Percentiles rank a stretch among this genome's conserved stretches.
These are phyloP conservation scores for Agastache rugosa DNA, from an alignment of 257 asterid genomes.

Conservation along the genomic window DNA sequence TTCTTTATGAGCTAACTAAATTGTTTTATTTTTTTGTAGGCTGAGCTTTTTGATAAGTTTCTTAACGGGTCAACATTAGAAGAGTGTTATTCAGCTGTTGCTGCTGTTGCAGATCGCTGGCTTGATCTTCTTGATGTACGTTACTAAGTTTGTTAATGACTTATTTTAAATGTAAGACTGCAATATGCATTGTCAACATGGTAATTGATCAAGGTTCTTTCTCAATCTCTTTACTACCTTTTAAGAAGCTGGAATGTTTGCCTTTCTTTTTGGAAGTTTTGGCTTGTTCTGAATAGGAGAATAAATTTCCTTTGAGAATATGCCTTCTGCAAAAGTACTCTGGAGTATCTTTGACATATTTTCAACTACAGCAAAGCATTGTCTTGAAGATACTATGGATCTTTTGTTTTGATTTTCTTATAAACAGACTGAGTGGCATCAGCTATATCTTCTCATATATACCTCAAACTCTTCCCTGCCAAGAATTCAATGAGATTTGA, in stretches of 20 bases:
- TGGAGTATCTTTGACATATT: conserved; percentile 14
- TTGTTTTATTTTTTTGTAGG: conserved; percentile 56
- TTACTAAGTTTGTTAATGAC: conserved; percentile 31
- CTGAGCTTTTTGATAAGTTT: conserved; percentile 95
- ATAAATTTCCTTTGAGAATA: conserved; percentile 9
- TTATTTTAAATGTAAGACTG: conserved; percentile 30
- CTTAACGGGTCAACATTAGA: conserved; percentile 89
- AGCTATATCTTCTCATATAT: conserved; percentile 20
- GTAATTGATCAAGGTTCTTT: conserved; percentile 11
- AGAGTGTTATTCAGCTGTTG: conserved; percentile 94
- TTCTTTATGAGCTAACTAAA: conserved; percentile 34
- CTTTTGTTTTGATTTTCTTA: conserved; percentile 7
- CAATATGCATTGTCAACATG: conserved; percentile 5
- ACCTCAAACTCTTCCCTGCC: conserved; percentile 10
- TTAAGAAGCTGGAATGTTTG: conserved; percentile 27
- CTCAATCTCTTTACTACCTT: conserved; percentile 25
- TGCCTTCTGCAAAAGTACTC: neutral
- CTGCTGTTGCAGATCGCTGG: conserved; percentile 97
- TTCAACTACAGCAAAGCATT: conserved; percentile 20
- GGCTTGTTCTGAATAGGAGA: conserved; percentile 8
- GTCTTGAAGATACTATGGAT: conserved; percentile 23
- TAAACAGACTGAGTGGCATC: conserved; percentile 14
- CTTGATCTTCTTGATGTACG: conserved; percentile 99
- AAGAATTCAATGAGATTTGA: conserved; percentile 23
- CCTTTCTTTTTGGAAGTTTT: conserved; percentile 7